Base-by-base conservation (phyloP, 805 yeast species). In the Ogataea salicorniae region DNA sequence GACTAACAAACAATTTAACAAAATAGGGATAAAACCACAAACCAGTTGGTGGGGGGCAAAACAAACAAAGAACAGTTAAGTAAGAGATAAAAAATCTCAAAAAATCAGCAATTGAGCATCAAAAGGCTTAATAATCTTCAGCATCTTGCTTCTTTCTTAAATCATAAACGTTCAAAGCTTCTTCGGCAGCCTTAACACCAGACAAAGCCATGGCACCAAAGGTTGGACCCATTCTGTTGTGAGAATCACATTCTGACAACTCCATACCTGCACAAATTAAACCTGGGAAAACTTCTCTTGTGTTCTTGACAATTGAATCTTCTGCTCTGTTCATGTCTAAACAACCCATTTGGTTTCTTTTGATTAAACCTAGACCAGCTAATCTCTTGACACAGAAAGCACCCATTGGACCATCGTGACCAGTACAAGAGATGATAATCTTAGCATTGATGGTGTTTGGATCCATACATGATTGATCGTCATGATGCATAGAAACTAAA, bases 401-500 rank as follows among this genome's bases (percentile, higher is more conserved):
- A 50, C 91, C 91, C 68, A 84, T 82, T 45, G 89, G 90, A 59
- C 92, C 91, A 63, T 84, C 92, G 61, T 84, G 91, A 49, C 91
- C 92, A 33, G 88, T 79, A 52, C 89, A 80, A 15, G 89, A 83
- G 48, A 85, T 71, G 48, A 84, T 79, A 47, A 85, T 80, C 61
- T 71, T 63, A 51, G 74, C 72, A 59, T 84, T 84, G 71, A 84
- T 81, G 51, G 88, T 84, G 70, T 84, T 83, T 43, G 91, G 90
- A 62, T 84, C 91, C 90, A 84, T 84, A 64, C 91, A 84, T 14
- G 85, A 79, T 66, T 84, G 91, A 47, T 79, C 79, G 62, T 81
- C 86, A 60, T 84, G 91, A 65, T 83, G 82, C 76, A 81, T 74
- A 4, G 89, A 71, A 22, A 84, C 91, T 58, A 84, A 72, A 39